Conservation (phyloP, 2,329 filamentous ascomycete species). For the Epichloe sp. region DNA sequence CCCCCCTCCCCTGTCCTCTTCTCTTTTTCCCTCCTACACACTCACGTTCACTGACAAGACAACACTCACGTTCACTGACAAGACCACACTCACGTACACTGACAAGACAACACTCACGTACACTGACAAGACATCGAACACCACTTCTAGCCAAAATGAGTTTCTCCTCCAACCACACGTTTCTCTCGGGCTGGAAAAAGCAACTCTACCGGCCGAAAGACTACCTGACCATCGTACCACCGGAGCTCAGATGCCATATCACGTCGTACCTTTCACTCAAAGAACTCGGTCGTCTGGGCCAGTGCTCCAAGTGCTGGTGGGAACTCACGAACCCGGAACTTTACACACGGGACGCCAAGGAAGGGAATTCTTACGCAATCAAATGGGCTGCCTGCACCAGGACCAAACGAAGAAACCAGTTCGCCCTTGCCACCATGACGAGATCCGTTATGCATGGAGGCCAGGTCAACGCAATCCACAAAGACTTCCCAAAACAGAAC, state of each 20-base stretch:
- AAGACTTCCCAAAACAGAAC: not conserved
- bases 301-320: not conserved
- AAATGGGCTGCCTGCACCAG: not conserved
- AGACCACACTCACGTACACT: no score
- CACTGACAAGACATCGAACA: not conserved
- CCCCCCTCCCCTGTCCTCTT: not conserved
- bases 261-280: not conserved
- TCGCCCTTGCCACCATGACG: not conserved
- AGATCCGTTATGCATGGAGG: not conserved
- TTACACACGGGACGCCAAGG: not conserved
- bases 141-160: constrained; percentile 18
- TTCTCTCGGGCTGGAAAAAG: not conserved
- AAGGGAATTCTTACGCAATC: constrained; percentile 1
- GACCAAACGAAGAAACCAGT: not conserved
- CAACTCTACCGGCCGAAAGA: not conserved
- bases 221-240: not conserved
- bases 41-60: no score
- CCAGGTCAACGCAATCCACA: not conserved
- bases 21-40: not conserved
- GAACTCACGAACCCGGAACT: not conserved
- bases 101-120: no score
- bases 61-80: no score
- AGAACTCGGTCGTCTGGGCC: not conserved
- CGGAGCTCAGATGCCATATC: not conserved
- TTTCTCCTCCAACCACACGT: constrained; percentile 16